These are phyloP conservation scores for Lactifluus echinatus DNA, from an alignment of 768 basidiomycete genomes.

Conservation along the genomic window DNA sequence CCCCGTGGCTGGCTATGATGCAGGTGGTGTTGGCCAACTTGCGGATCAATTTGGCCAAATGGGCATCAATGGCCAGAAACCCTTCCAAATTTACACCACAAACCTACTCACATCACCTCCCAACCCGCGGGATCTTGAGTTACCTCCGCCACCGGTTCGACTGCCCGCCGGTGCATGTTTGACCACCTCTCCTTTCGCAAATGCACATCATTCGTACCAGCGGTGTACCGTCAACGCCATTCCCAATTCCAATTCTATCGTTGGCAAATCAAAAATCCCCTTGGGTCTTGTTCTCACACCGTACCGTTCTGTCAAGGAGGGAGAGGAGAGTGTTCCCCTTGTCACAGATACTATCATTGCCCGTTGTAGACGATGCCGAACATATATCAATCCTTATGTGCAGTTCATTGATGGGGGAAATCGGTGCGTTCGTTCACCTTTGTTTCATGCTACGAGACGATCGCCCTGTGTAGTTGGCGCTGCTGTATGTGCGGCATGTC, in stretches of 20 bases:
- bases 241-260: conserved; percentile 17
- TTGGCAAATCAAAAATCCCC: conserved; percentile 40
- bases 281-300: conserved; percentile 43
- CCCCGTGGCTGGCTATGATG: conserved; percentile 32
- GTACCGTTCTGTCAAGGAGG: conserved; percentile 40
- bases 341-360: conserved; percentile 46
- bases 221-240: conserved; percentile 49
- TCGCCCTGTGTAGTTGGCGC: conserved; percentile 62
- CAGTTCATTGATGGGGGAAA: conserved; percentile 88
- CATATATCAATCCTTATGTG: conserved; percentile 51
- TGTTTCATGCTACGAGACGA: not conserved
- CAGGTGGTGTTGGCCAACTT: conserved; percentile 47
- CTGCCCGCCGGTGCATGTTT: conserved; percentile 80
- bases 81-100: conserved; percentile 71
- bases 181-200: conserved; percentile 68
- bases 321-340: conserved; percentile 39
- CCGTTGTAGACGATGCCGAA: conserved; percentile 44
- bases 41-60: conserved; percentile 84
- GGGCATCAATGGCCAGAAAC: conserved; percentile 69
- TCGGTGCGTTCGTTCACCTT: conserved; percentile 40
- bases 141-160: conserved; percentile 82
- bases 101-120: conserved; percentile 92
- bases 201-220: conserved; percentile 87
- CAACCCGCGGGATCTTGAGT: conserved; percentile 75
- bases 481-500: conserved; percentile 99